These are phyloP conservation scores for Pelargonium myrrhifolium DNA, from an alignment of 441 rosid genomes.

Conservation along the genomic window DNA sequence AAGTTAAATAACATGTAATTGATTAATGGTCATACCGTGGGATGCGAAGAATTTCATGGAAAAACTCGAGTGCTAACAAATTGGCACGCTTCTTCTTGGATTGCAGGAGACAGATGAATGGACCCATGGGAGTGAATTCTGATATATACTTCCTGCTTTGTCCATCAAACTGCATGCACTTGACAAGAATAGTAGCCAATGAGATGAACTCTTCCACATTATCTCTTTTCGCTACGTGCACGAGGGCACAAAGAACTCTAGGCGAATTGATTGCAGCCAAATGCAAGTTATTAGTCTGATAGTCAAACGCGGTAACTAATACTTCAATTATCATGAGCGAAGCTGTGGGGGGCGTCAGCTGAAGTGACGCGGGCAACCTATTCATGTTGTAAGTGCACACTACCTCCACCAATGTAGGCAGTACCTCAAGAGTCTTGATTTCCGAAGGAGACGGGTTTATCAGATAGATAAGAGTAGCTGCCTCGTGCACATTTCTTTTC, in stretches of 20 bases:
- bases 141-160: conserved; percentile 56
- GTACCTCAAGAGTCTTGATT: conserved; percentile 70
- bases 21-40: conserved; percentile 57
- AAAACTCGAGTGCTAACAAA: conserved; percentile 56
- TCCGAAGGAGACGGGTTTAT: conserved; percentile 81
- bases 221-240: conserved; percentile 53
- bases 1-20: too few species aligned
- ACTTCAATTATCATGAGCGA: conserved; percentile 88
- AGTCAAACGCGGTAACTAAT: conserved; percentile 74
- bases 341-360: conserved; percentile 74
- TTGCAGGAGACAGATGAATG: conserved; percentile 53
- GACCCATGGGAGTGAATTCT: conserved; percentile 48
- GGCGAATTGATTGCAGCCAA: conserved; percentile 73
- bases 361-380: conserved; percentile 30
- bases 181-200: conserved; percentile 68
- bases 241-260: conserved; percentile 49
- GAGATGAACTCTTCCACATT: conserved; percentile 52
- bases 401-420: conserved; percentile 71
- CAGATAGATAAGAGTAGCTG: conserved; percentile 68
- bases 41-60: conserved; percentile 65
- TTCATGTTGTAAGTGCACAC: conserved; percentile 47
- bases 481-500: conserved; percentile 74
- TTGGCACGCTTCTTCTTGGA: conserved; percentile 48
- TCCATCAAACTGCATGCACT: conserved; percentile 89
- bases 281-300: conserved; percentile 59